These are phyloP conservation scores for Laetiporus sulphureus DNA, from an alignment of 1,284 basidiomycete species.

Conservation along the genomic window DNA sequence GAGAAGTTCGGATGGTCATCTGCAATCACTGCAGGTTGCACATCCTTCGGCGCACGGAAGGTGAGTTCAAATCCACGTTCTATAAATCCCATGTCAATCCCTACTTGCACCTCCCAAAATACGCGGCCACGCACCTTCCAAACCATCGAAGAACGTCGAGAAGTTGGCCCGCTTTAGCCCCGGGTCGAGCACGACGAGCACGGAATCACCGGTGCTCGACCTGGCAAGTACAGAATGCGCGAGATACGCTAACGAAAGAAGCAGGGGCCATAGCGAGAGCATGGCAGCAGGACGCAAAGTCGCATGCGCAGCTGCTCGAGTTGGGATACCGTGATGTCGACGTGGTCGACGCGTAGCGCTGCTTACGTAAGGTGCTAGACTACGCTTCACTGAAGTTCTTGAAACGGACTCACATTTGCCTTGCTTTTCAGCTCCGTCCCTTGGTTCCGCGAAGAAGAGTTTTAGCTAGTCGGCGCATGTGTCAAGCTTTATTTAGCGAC, in stretches of 20 bases:
- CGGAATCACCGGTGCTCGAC: constrained; percentile 78
- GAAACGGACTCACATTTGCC: no score
- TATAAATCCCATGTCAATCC: constrained; percentile 29
- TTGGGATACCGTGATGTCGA: neutral
- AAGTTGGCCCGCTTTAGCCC: constrained; percentile 59
- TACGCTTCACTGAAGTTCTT: no score
- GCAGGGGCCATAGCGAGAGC: constrained; percentile 17
- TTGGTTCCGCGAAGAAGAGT: no score
- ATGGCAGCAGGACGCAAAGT: constrained; percentile 9
- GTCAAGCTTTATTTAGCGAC: no score
- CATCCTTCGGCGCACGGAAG: constrained; percentile 74
- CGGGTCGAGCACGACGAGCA: constrained; percentile 81
- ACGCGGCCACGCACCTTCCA: constrained; percentile 57
- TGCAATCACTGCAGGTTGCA: constrained; percentile 56
- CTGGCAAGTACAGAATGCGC: constrained; percentile 42
- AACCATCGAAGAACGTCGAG: constrained; percentile 73
- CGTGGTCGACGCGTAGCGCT: neutral
- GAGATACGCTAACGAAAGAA: constrained; percentile 25
- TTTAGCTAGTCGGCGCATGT: no score
- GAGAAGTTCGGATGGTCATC: constrained; percentile 72
- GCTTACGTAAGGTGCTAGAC: constrained; percentile 4
- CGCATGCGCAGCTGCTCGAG: constrained; percentile 4
- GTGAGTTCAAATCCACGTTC: constrained; percentile 77
- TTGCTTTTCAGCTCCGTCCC: no score
- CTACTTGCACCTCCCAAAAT: no score